Conservation (phyloP, 2,329 filamentous ascomycete genomes). For the Aureobasidium namibiae region DNA sequence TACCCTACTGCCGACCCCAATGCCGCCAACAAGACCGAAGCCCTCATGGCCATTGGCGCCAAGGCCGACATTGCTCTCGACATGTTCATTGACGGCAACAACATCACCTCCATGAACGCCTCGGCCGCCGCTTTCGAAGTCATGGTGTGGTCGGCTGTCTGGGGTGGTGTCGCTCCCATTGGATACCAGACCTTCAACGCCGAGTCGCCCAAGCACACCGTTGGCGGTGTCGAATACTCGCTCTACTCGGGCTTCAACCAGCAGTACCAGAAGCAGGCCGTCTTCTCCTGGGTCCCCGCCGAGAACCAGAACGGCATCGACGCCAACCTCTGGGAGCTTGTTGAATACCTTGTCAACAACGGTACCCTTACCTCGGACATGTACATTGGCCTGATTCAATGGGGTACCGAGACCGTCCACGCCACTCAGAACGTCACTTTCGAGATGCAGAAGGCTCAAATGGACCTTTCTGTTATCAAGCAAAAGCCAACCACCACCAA, state of each 20-base stretch:
- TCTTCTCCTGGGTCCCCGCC: constrained; percentile 12
- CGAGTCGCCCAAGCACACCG: constrained; percentile 2
- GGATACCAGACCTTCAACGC: constrained; percentile 11
- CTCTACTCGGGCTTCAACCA: constrained; percentile 11
- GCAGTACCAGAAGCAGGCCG: constrained; percentile 11
- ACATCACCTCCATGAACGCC: neutral
- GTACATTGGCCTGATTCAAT: constrained; percentile 10
- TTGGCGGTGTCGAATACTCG: neutral
- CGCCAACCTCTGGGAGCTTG: neutral
- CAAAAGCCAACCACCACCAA: constrained; percentile 7
- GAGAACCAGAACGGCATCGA: neutral
- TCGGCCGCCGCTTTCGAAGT: constrained; percentile 11
- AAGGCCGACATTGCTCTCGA: constrained; percentile 13
- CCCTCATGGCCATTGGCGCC: neutral
- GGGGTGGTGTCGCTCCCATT: constrained; percentile 12
- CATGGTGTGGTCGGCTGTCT: constrained; percentile 12
- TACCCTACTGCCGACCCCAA: neutral
- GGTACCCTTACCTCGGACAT: constrained; percentile 7
- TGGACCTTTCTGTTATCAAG: constrained; percentile 5
- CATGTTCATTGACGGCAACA: constrained; percentile 12
- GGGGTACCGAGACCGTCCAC: constrained; percentile 12
- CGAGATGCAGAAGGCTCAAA: constrained; percentile 8
- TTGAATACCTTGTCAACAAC: neutral
- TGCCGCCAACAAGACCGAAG: constrained; percentile 3
- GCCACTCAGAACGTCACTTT: constrained; percentile 9